Conservation (phyloP, 768 basidiomycete species). For the Pholiota microspora region DNA sequence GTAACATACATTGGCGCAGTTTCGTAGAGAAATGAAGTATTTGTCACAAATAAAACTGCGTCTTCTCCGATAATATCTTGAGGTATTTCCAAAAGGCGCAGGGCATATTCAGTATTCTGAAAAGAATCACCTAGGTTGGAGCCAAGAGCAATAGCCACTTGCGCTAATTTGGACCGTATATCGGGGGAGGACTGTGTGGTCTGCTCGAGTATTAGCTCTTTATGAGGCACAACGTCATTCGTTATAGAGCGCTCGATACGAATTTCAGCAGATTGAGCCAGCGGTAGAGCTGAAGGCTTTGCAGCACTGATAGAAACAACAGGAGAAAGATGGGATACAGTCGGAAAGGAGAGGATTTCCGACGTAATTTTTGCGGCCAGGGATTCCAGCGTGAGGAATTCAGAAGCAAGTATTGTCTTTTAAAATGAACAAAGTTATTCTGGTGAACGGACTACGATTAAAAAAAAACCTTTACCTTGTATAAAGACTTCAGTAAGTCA, state of each 20-base stretch:
- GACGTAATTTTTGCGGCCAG: conserved; percentile 57
- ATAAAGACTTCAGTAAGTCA: conserved; percentile 33
- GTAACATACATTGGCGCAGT: conserved; percentile 94
- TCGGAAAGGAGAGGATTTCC: conserved; percentile 35
- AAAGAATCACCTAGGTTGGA: conserved; percentile 90
- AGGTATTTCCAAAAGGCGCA: conserved; percentile 65
- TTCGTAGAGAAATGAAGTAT: conserved; percentile 92
- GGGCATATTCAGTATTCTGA: conserved; percentile 74
- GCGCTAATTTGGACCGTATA: not conserved
- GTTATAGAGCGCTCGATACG: conserved; percentile 46
- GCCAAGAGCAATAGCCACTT: conserved; percentile 75
- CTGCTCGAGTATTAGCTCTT: not conserved
- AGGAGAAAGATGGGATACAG: conserved; percentile 17
- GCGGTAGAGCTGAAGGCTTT: conserved; percentile 71
- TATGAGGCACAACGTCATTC: conserved; percentile 17
- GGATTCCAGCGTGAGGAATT: conserved; percentile 68
- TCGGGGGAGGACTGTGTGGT: not conserved
- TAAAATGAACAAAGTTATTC: conserved; percentile 1
- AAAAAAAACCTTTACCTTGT: no score
- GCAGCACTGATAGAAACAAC: conserved; percentile 54
- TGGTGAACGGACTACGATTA: no score
- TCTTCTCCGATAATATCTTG: conserved; percentile 22
- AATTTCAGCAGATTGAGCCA: conserved; percentile 65
- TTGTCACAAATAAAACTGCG: conserved; percentile 41
- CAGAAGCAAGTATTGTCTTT: conserved; percentile 47